Percentiles rank a stretch among this genome's conserved stretches.
These are phyloP conservation scores for Saccharomycopsis fibuligera DNA, from an alignment of 805 yeast genomes.

Conservation along the genomic window DNA sequence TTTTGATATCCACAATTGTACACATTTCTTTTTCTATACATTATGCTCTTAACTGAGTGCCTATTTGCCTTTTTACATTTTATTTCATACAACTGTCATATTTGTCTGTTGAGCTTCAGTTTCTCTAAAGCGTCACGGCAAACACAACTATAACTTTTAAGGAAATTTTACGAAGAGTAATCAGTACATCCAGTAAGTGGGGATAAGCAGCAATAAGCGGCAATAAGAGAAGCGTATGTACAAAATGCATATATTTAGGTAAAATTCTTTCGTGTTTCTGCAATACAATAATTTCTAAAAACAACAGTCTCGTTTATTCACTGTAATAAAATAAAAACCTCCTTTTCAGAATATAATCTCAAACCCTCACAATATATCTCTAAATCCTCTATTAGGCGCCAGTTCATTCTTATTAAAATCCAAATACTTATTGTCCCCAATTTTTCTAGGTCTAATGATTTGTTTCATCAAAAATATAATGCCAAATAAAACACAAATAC, in stretches of 20 bases:
- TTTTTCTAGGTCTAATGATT: slow-evolving; percentile 72
- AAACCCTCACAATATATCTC: slow-evolving; percentile 6
- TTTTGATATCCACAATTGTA: too few species aligned
- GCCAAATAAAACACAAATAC: slow-evolving; percentile 64
- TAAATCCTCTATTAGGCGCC: slow-evolving; percentile 2
- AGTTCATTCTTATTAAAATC: slow-evolving; percentile 10
- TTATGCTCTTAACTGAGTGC: too few species aligned
- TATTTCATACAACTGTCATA: too few species aligned
- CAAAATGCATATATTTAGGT: neutral
- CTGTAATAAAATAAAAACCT: neutral
- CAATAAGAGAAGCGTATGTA: too few species aligned
- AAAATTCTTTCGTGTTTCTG: neutral
- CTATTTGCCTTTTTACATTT: too few species aligned
- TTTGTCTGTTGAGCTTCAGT: too few species aligned
- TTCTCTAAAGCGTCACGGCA: too few species aligned
- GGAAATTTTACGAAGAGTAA: too few species aligned
- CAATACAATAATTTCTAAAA: neutral
- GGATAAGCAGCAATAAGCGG: too few species aligned
- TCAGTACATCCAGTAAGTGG: too few species aligned
- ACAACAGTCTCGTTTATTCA: neutral
- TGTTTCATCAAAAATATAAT: slow-evolving; percentile 74
- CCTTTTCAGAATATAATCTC: neutral
- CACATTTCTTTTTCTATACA: too few species aligned
- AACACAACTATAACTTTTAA: too few species aligned
- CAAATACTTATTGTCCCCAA: slow-evolving; percentile 47